These are phyloP conservation scores for Violaceomyces palustris DNA, from an alignment of 1,284 basidiomycete genomes.

Conservation along the genomic window DNA sequence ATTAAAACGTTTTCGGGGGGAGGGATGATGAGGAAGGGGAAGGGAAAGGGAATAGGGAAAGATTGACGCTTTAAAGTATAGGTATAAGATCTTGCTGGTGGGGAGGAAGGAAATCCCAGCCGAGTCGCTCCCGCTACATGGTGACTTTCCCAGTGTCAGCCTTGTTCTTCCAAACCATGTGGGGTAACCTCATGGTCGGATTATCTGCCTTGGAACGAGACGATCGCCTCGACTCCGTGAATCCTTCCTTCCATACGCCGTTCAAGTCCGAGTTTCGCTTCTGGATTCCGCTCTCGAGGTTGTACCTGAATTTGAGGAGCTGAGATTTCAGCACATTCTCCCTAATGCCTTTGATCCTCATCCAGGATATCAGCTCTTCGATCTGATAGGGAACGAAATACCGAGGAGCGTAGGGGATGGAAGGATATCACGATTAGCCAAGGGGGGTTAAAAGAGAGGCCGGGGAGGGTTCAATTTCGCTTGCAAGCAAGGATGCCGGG, in stretches of 20 bases:
- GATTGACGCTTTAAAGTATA: too few species aligned
- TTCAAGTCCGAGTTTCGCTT: conserved; percentile 29
- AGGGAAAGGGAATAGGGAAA: too few species aligned
- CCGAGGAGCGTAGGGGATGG: background rate
- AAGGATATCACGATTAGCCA: conserved; percentile 3
- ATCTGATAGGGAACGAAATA: conserved; percentile 57
- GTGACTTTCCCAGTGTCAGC: too few species aligned
- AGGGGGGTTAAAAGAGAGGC: background rate
- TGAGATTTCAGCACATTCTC: conserved; percentile 76
- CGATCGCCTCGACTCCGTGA: conserved; percentile 4
- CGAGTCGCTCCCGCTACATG: too few species aligned
- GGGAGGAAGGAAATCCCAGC: too few species aligned
- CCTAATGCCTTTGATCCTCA: conserved; percentile 82
- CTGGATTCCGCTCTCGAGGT: conserved; percentile 72
- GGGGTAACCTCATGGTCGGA: background rate
- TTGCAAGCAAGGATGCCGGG: too few species aligned
- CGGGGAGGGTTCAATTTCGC: too few species aligned
- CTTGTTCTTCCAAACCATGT: conserved; percentile 19
- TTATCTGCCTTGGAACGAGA: background rate
- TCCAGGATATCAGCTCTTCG: conserved; percentile 76
- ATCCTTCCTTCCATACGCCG: conserved; percentile 3
- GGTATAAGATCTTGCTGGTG: too few species aligned
- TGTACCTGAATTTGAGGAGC: conserved; percentile 76
- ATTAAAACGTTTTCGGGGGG: too few species aligned
- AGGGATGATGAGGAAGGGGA: too few species aligned